Evolutionary conservation across 2,329 filamentous ascomycete species (phyloP), one percentile per base, ranked within the genome.

Genomic region (Sclerotiophoma versabilis): DNA sequence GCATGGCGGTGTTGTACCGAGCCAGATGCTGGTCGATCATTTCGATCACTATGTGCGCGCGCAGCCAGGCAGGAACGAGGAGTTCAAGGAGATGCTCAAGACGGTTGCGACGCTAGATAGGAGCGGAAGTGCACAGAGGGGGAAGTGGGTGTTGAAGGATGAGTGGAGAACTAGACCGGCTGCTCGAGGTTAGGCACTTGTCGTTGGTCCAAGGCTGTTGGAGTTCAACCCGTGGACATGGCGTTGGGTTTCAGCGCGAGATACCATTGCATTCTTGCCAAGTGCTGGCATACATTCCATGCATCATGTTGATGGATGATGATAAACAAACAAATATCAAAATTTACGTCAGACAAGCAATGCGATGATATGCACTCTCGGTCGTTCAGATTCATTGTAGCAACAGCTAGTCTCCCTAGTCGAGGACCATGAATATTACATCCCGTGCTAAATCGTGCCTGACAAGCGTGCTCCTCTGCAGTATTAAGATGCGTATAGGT

Each of bases 11-110:
- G 83, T 85, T 27, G 91, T 90, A 5, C 87, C 91, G 5, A 93
- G 90, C 34, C 92, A 96, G 77, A 88, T 92, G 81, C 76, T 97
- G 37, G 89, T 96, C 20, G 90, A 96, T 67, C 92, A 96, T 68
- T 98, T 97, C 75, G 91, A 93, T 74, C 85, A 85, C 12, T 90
- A 87, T 66, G 96, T 92, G 70, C 84, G 83, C 19, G 90, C 86
- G 36, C 76, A 82, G 22, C 83, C 85, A 57, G 84, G 90, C 57
- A 88, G 87, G 15, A 45, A 62, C 19, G 84, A 86, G 15, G 89
- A 92, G 72, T 98, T 98, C 72, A 93, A 92, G 76, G 82, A 84
- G 65, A 92, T 92, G 64, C 77, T 98, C 49, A 87, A 90, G 64
- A 81, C 81, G 57, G 89, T 96, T 66, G 93, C 93, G 0, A 84